phyloP scores from a whole-genome alignment of 164 flowering plant genomes.

The Aristolochia californica region DNA sequence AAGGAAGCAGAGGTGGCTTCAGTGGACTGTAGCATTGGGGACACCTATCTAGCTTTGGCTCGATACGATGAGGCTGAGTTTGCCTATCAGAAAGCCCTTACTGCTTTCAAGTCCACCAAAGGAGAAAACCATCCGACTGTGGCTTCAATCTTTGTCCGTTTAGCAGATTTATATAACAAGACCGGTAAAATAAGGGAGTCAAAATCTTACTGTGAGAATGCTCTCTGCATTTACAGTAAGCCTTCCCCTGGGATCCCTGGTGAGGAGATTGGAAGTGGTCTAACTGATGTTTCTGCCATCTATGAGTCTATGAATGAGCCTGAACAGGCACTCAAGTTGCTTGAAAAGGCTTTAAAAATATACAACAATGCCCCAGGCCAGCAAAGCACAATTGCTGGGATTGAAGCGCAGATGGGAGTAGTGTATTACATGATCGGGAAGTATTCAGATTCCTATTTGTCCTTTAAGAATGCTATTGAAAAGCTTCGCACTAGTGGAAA shows the following conservation, averaged over 20 bases:
- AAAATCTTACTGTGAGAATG: slow-evolving; percentile 82
- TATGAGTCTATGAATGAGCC: slow-evolving; percentile 85
- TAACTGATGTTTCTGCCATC: slow-evolving; percentile 76
- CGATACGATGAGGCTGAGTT: slow-evolving; percentile 83
- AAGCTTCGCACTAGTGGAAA: slow-evolving; percentile 84
- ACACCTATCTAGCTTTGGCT: slow-evolving; percentile 63
- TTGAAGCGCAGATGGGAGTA: slow-evolving; percentile 95
- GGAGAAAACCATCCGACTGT: slow-evolving; percentile 92
- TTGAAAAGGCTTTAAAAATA: slow-evolving; percentile 64
- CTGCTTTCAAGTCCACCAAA: slow-evolving; percentile 64
- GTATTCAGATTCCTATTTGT: slow-evolving; percentile 56
- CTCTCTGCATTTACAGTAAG: slow-evolving; percentile 70
- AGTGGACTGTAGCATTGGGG: slow-evolving; percentile 90
- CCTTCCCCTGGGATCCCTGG: slow-evolving; percentile 56
- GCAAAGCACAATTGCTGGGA: slow-evolving; percentile 78
- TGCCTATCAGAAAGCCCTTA: slow-evolving; percentile 87
- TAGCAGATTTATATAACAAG: slow-evolving; percentile 73
- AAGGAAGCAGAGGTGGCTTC: slow-evolving; percentile 77
- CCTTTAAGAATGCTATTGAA: slow-evolving; percentile 48
- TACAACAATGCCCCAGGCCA: slow-evolving; percentile 78
- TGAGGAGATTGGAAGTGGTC: slow-evolving; percentile 88
- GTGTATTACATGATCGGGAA: slow-evolving; percentile 76
- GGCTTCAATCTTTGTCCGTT: slow-evolving; percentile 81
- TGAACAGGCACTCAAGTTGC: slow-evolving; percentile 72
- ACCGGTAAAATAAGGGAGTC: slow-evolving; percentile 74